phyloP scores from a whole-genome alignment of 2,329 filamentous ascomycete species.

The Colletotrichum sp. region DNA sequence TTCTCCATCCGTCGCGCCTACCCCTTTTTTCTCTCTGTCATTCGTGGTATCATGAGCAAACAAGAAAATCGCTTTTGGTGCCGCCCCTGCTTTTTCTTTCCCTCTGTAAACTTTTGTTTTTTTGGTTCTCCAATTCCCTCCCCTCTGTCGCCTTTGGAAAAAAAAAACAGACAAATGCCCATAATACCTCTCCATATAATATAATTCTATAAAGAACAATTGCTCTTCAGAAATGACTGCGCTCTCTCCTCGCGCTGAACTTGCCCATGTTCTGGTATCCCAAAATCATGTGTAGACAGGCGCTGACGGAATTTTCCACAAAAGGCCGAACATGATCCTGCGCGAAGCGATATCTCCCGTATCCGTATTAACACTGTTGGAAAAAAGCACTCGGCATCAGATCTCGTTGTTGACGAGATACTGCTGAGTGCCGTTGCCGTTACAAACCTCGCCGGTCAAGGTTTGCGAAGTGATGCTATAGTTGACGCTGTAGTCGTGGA shows the following conservation, averaged over 20 bases:
- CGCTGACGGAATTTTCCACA: not conserved
- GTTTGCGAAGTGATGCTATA: not conserved
- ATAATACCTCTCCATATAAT: not conserved
- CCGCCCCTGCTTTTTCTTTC: not conserved
- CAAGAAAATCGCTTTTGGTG: conserved; percentile 18
- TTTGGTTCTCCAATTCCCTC: not conserved
- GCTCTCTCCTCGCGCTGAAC: not conserved
- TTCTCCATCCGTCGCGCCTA: not conserved
- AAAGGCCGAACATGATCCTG: not conserved
- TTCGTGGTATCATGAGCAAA: conserved; percentile 21
- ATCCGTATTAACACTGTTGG: not conserved
- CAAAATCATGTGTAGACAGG: not conserved
- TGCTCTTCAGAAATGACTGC: not conserved
- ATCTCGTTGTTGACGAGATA: not conserved
- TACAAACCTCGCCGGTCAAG: not conserved
- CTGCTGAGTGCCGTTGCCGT: not conserved
- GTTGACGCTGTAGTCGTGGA: not conserved
- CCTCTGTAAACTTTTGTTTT: not conserved
- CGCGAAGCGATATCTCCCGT: not conserved
- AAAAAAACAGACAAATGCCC: not conserved
- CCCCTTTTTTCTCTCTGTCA: not conserved
- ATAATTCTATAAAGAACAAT: not conserved
- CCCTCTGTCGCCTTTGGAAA: not conserved
- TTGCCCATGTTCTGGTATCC: not conserved
- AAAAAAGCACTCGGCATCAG: not conserved